Evolutionary conservation across 2,329 filamentous ascomycete genomes (phyloP).

Genomic region (Nemania serpens): DNA sequence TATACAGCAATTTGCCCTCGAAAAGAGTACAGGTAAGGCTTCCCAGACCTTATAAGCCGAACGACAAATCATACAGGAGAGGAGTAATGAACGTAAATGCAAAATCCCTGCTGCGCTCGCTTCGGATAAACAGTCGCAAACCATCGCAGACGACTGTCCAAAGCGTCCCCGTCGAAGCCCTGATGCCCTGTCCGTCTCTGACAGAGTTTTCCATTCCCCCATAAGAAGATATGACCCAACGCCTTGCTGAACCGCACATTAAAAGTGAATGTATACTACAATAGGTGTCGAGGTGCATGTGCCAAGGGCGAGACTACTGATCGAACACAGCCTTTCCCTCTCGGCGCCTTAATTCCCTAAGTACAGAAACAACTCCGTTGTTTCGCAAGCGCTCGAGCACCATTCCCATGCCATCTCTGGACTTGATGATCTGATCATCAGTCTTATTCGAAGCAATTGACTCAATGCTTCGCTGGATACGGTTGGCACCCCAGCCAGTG

Average conservation of each 20-base stretch:
- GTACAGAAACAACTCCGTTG: conserved; percentile 61
- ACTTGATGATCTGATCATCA: conserved; percentile 77
- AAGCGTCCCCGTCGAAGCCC: conserved; percentile 18
- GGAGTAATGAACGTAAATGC: conserved; percentile 34
- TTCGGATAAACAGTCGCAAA: conserved; percentile 18
- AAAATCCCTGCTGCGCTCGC: conserved; percentile 22
- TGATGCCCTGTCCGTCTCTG: conserved; percentile 14
- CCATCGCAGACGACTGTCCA: conserved; percentile 14
- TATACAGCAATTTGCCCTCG: conserved; percentile 16
- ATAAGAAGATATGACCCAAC: conserved; percentile 25
- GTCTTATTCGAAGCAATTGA: conserved; percentile 77
- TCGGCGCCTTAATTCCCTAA: conserved; percentile 57
- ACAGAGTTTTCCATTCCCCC: conserved; percentile 24
- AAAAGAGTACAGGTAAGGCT: conserved; percentile 4
- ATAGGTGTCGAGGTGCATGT: conserved; percentile 15
- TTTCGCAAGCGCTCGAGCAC: conserved; percentile 72
- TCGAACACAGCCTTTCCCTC: conserved; percentile 46
- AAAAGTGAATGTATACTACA: conserved; percentile 29
- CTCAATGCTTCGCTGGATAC: conserved; percentile 81
- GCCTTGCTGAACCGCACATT: conserved; percentile 28
- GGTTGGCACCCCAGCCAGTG: conserved; percentile 63
- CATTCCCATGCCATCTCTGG: conserved; percentile 80
- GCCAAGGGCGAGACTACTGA: conserved; percentile 25
- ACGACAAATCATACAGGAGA: conserved; percentile 34
- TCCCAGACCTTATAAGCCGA: not conserved